Evolutionary conservation across 108 stramenopile species (phyloP), one percentile per base, ranked within the genome.

Genomic region (Nitzschia sp.): DNA sequence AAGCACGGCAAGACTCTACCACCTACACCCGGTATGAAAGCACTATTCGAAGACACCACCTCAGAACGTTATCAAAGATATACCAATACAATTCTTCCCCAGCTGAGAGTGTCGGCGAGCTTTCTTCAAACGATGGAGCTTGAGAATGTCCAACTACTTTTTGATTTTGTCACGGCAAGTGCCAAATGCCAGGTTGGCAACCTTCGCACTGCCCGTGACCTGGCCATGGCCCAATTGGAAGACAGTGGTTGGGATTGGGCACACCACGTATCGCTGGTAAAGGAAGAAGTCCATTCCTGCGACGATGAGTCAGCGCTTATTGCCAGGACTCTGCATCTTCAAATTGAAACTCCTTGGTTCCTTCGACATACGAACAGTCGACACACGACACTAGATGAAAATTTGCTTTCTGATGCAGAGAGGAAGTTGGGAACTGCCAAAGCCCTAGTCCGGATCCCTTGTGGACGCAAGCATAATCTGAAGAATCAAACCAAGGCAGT

Each of bases 391-490:
- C 46, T 84, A 38, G 83, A 82, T 63, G 26, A 34, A 11, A 43
- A 52, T 7, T 61, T 64, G 14, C 20, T 79, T 6, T 14, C 62
- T 29, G 21, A 38, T 34, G 44, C 29, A 21, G 10, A 55, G 15
- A 38, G 64, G 10, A 51, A 63, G 26, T 65, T 71, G 37, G 80
- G 82, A 5, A 44, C 43, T 15, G 82, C 83, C 0, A 85, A 86
- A 56, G 86, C 88, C 40, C 60, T 87, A 7, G 72, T 93, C 43
- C 77, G 76, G 20, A 67, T 93, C 8, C 92, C 92, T 8, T 87
- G 92, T 58, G 79, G 78, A 44, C 24, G 88, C 52, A 53, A 58
- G 37, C 42, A 56, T 7, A 70, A 71, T 15, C 57, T 62, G 0
- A 42, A 68, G 17, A 40, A 37, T 10, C 42, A 71, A 19, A 17